Evolutionary conservation across 2,329 filamentous ascomycete species (phyloP), one percentile per base, ranked within the genome.

Genomic region (Verticillium alfalfae): DNA sequence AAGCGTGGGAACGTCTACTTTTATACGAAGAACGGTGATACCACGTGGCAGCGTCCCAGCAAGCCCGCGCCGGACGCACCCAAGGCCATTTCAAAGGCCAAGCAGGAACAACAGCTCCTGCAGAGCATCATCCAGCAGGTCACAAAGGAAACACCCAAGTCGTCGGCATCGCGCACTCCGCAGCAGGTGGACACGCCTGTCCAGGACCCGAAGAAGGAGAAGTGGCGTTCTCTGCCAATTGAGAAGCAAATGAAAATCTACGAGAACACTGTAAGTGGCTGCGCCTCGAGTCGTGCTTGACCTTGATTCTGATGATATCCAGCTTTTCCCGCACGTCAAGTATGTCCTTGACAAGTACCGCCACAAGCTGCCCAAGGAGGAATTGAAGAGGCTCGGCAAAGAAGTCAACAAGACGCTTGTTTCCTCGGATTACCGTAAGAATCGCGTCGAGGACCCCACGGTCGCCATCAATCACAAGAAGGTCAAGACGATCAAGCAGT

Each of bases 161-260:
- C 78, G 41, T 76, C 79, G 16, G 75, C 85, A 2, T 84, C 87
- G 0, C 85, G 85, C 15, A 92, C 90, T 1, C 88, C 90, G 1
- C 85, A 88, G 63, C 81, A 85, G 12, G 78, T 80, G 3, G 84
- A 77, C 59, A 79, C 83, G 1, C 81, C 83, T 6, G 75, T 79
- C 5, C 81, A 81, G 56, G 84, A 89, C 73, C 81, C 81, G 6
- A 88, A 85, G 67, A 82, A 83, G 68, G 88, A 92, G 57, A 91
- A 89, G 71, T 93, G 90, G 90, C 83, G 86, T 61, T 83, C 82
- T 63, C 73, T 88, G 37, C 81, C 88, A 1, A 73, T 87, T 67
- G 93, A 97, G 66, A 97, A 97, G 76, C 92, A 95, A 76, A 96
- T 93, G 85, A 97, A 92, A 78, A 82, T 97, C 2, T 98, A 97